Percentiles rank a stretch among this genome's conserved stretches.
These are phyloP conservation scores for Ceratobasidium sp. DNA, from an alignment of 1,284 basidiomycete species.

Conservation along the genomic window DNA sequence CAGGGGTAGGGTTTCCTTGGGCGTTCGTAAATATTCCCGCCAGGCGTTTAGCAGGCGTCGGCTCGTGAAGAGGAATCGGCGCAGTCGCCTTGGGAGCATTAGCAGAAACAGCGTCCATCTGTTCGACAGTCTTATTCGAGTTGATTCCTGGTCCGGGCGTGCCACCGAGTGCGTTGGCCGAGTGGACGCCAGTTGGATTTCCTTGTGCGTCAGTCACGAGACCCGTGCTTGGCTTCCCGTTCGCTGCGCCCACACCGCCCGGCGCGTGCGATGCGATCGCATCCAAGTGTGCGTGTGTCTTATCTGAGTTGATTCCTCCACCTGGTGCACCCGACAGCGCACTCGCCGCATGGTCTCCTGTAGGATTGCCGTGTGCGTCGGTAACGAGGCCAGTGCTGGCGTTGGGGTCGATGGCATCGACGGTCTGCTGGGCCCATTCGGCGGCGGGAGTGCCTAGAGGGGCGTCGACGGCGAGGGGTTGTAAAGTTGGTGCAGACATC, in stretches of 20 bases:
- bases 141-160: constrained; percentile 19
- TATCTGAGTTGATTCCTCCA: constrained; percentile 1
- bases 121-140: constrained; percentile 14
- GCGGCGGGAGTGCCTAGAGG: constrained; percentile 39
- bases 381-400: constrained; percentile 1
- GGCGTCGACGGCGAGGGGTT: not conserved
- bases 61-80: not conserved
- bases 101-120: not conserved
- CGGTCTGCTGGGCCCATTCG: constrained; percentile 42
- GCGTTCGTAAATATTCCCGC: not conserved
- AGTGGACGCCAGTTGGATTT: constrained; percentile 19
- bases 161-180: constrained; percentile 14
- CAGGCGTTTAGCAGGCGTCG: not conserved
- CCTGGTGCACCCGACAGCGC: constrained; percentile 3
- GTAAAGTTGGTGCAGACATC: constrained; percentile 14
- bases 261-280: no score
- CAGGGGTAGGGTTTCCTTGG: constrained; percentile 1
- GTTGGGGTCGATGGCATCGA: constrained; percentile 35
- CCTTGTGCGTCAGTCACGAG: constrained; percentile 35
- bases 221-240: not conserved
- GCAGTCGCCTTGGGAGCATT: constrained; percentile 19
- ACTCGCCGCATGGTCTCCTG: not conserved
- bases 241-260: no score
- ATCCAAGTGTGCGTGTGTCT: not conserved
- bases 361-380: constrained; percentile 8